Conservation (phyloP, 768 basidiomycete genomes). For the Panus rudis region DNA sequence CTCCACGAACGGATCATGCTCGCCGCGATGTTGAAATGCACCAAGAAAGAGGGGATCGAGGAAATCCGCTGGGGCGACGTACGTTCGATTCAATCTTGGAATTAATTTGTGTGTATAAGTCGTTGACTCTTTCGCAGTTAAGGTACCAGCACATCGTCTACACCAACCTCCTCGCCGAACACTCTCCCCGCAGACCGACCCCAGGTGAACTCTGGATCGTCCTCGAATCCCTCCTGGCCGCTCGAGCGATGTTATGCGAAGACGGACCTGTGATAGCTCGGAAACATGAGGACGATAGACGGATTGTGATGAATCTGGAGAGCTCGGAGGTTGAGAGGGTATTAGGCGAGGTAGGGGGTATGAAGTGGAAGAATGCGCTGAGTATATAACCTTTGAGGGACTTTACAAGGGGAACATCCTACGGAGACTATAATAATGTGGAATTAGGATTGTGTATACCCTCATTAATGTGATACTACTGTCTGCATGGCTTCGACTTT, state of each 20-base stretch:
- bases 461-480: no score
- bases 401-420: no score
- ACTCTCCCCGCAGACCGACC: conserved; percentile 52
- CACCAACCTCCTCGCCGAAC: conserved; percentile 55
- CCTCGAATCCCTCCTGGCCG: conserved; percentile 68
- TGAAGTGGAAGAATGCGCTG: conserved; percentile 53
- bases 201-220: conserved; percentile 59
- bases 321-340: conserved; percentile 80
- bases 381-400: no score
- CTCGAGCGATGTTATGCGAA: conserved; percentile 71
- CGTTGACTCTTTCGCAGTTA: conserved; percentile 36
- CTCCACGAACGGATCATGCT: conserved; percentile 88
- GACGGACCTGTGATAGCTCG: conserved; percentile 45
- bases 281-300: conserved; percentile 58
- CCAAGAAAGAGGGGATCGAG: conserved; percentile 77
- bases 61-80: conserved; percentile 86
- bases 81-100: conserved; percentile 15
- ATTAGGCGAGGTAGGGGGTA: conserved; percentile 72
- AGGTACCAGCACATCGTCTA: conserved; percentile 72
- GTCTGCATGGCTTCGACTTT: no score
- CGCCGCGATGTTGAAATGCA: conserved; percentile 73
- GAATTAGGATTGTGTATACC: no score
- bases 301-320: conserved; percentile 78
- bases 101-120: not conserved
- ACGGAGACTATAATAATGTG: no score